A percentile compares a stretch with the other conserved stretches of the same genome.
phyloP scores from a whole-genome alignment of 2,329 filamentous ascomycete genomes.

The Xylaria digitata region DNA sequence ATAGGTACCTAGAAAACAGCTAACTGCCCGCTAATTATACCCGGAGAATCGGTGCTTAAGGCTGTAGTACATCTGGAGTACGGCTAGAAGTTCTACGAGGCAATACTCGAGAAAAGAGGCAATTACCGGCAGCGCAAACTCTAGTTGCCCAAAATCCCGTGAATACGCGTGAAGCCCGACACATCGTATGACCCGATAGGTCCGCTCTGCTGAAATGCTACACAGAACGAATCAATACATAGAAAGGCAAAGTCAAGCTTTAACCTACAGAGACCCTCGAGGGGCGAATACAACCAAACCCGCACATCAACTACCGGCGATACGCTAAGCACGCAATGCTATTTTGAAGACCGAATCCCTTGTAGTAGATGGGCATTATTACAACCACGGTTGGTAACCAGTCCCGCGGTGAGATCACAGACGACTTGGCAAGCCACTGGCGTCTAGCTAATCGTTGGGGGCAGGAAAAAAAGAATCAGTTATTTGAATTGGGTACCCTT shows the following conservation, averaged over 20 bases:
- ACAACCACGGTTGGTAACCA: not conserved
- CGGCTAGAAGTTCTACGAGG: too few species aligned
- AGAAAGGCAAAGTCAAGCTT: not conserved
- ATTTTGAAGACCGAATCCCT: conserved; percentile 6
- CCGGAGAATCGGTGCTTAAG: too few species aligned
- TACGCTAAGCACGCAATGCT: too few species aligned
- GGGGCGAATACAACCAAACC: not conserved
- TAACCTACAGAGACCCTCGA: not conserved
- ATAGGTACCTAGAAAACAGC: too few species aligned
- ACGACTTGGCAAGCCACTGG: conserved; percentile 4
- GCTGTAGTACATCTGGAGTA: too few species aligned
- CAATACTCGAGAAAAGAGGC: too few species aligned
- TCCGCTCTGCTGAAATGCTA: too few species aligned
- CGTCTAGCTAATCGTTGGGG: not conserved
- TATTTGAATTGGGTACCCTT: not conserved
- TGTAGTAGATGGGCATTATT: not conserved
- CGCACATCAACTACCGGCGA: not conserved
- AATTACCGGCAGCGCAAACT: too few species aligned
- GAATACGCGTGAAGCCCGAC: not conserved
- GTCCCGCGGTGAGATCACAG: not conserved
- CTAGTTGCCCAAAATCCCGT: not conserved
- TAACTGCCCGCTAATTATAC: too few species aligned
- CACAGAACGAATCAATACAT: too few species aligned
- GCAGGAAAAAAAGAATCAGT: not conserved
- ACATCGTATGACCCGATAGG: too few species aligned